Percentiles rank a stretch among this genome's conserved stretches.
These are phyloP conservation scores for Chalciporus chontae DNA, from an alignment of 768 basidiomycete species.

Conservation along the genomic window DNA sequence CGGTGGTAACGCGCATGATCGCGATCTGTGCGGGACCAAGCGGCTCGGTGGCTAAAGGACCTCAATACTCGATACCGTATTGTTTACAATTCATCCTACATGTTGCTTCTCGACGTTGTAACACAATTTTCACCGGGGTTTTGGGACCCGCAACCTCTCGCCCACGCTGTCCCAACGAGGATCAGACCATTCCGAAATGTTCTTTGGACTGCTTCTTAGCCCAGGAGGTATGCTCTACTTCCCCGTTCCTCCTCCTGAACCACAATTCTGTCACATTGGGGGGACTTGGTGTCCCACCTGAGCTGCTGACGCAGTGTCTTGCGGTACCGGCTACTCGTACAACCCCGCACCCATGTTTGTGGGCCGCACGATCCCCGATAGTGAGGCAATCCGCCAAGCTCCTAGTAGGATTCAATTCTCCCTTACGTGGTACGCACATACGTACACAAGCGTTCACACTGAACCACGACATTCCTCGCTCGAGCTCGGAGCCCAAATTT, in stretches of 20 bases:
- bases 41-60: conserved; percentile 64
- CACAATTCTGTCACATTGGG: neutral
- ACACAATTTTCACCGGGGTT: neutral
- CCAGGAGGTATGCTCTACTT: neutral
- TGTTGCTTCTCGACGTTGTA: neutral
- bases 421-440: neutral
- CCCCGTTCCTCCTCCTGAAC: neutral
- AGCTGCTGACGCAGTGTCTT: neutral
- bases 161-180: neutral
- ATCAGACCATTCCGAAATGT: neutral
- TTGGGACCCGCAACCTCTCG: neutral
- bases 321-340: neutral
- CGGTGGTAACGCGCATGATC: conserved; percentile 43
- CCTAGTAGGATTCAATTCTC: neutral
- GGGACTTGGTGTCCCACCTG: neutral
- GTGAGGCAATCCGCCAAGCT: neutral
- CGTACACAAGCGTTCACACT: neutral
- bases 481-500: neutral
- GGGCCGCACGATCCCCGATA: neutral
- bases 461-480: neutral
- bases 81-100: conserved; percentile 52
- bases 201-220: neutral
- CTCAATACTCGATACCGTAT: conserved; percentile 80
- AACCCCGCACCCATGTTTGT: neutral
- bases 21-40: conserved; percentile 93